Conservation (phyloP, 164 flowering plant genomes). For the Berberis thunbergii region DNA sequence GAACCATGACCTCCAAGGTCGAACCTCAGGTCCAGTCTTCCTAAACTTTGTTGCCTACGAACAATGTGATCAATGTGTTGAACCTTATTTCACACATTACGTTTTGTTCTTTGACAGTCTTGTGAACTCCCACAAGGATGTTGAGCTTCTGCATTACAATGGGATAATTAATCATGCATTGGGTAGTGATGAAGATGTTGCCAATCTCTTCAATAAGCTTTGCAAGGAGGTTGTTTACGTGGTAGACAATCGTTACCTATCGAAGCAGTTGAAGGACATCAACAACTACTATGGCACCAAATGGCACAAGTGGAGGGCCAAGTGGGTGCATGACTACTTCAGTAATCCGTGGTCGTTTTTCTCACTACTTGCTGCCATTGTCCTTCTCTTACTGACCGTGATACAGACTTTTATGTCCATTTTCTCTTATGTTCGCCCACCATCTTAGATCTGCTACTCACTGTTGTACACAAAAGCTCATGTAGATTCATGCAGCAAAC, state of each 20-base stretch:
- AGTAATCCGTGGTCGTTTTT: constrained; percentile 19
- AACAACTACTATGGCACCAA: constrained; percentile 3
- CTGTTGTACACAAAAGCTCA: too few relatives aligned
- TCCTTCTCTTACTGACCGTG: constrained; percentile 13
- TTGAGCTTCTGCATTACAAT: constrained; percentile 18
- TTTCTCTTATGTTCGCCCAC: constrained; percentile 1
- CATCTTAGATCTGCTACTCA: neutral
- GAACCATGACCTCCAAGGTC: too few relatives aligned
- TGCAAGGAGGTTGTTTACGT: constrained; percentile 17
- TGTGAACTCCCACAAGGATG: constrained; percentile 19
- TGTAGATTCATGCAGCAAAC: too few relatives aligned
- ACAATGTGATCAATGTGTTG: constrained; percentile 13
- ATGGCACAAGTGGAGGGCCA: constrained; percentile 18
- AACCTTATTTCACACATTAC: constrained; percentile 21
- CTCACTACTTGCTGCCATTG: constrained; percentile 21
- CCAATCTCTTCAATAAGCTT: constrained; percentile 17
- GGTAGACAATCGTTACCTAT: constrained; percentile 11
- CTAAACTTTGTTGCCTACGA: constrained; percentile 28
- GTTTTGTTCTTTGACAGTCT: constrained; percentile 22
- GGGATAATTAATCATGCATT: constrained; percentile 20
- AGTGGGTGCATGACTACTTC: constrained; percentile 16
- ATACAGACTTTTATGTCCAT: constrained; percentile 13
- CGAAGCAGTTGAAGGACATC: constrained; percentile 7
- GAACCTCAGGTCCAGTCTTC: constrained; percentile 15
- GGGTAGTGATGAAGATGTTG: constrained; percentile 22